A percentile compares a stretch with the other conserved stretches of the same genome.
Evolutionary conservation across 2,329 filamentous ascomycete genomes (phyloP).

Genomic region (Diplodia sapinea): DNA sequence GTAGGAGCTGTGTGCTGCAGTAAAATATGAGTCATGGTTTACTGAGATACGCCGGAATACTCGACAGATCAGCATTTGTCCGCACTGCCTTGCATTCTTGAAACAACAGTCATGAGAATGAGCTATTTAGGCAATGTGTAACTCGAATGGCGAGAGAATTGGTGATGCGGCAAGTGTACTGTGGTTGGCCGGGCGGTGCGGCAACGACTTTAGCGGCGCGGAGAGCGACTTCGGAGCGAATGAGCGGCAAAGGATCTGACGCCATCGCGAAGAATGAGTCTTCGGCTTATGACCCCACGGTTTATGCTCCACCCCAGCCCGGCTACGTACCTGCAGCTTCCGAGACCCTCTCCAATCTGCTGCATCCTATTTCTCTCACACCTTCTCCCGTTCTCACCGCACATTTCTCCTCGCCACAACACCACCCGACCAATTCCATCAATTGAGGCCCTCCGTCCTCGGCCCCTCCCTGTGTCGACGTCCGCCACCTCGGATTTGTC

Average conservation of each 20-base stretch:
- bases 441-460: slow-evolving; percentile 3
- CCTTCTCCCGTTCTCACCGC: slow-evolving; percentile 8
- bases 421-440: neutral
- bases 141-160: neutral
- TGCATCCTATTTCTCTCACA: neutral
- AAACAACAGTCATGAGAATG: neutral
- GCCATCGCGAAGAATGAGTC: slow-evolving; percentile 30
- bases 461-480: neutral
- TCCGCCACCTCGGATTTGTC: neutral
- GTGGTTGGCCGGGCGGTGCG: neutral
- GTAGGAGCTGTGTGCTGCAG: neutral
- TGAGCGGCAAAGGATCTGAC: slow-evolving; percentile 25
- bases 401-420: neutral
- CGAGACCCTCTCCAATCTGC: slow-evolving; percentile 21
- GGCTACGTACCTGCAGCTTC: slow-evolving; percentile 29
- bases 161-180: too few relatives aligned
- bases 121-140: neutral
- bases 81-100: neutral
- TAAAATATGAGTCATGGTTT: slow-evolving; percentile 1
- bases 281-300: slow-evolving; percentile 28
- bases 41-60: neutral
- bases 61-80: too few relatives aligned
- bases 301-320: slow-evolving; percentile 24
- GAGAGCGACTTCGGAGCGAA: slow-evolving; percentile 31
- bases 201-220: slow-evolving; percentile 6